Evolutionary conservation across 768 basidiomycete genomes (phyloP).

Genomic region (Podaxis sp.): DNA sequence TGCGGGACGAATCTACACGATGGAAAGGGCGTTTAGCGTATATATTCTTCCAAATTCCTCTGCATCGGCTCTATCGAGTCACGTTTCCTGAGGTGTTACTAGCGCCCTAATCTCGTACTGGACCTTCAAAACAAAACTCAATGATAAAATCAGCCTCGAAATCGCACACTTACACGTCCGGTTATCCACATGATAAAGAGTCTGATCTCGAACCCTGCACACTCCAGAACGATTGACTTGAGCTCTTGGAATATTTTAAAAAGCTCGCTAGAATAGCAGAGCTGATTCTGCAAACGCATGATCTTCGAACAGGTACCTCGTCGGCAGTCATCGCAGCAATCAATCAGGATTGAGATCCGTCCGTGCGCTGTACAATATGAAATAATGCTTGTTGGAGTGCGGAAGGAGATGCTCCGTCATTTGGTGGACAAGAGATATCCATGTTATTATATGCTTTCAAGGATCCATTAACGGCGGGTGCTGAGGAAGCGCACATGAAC

Average conservation of each 20-base stretch:
- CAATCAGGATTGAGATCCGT: background rate
- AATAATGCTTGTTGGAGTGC: background rate
- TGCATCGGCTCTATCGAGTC: too few species aligned
- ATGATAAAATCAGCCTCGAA: too few species aligned
- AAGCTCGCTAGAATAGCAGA: too few species aligned
- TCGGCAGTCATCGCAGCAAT: background rate
- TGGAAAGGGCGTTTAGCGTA: too few species aligned
- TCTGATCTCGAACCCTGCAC: background rate
- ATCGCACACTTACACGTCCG: background rate
- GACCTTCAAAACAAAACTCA: too few species aligned
- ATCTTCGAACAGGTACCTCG: background rate
- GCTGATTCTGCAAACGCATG: background rate
- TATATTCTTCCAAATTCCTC: too few species aligned
- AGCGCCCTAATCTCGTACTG: too few species aligned
- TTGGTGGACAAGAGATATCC: background rate
- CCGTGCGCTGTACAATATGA: background rate
- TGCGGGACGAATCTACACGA: too few species aligned
- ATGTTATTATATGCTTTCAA: background rate
- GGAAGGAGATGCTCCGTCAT: background rate
- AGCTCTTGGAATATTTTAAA: background rate
- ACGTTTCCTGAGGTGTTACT: too few species aligned
- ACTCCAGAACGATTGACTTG: background rate
- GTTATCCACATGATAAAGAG: background rate
- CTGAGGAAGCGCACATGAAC: background rate
- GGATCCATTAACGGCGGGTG: background rate